Base-by-base conservation (phyloP, 2,329 filamentous ascomycete genomes). In the Colletotrichum caudatum region DNA sequence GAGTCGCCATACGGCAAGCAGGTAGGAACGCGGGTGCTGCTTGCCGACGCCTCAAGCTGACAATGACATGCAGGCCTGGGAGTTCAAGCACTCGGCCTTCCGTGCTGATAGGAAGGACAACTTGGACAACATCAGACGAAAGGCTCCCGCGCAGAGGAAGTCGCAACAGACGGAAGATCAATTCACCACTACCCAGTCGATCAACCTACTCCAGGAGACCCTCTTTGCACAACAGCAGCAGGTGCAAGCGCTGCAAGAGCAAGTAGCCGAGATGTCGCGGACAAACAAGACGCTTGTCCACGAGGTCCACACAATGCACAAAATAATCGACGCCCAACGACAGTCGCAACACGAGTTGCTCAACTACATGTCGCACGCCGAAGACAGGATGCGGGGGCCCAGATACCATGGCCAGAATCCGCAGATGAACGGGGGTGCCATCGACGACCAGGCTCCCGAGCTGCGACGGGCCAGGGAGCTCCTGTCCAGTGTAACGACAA, bases 1-100 rank as follows among this genome's bases (percentile, higher is more conserved):
- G 89, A 93, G 76, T 94, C 93, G 68, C 92, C 91, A 8, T 97
- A 97, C 77, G 94, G 94, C 23, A 86, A 91, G 73, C 93, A 93
- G 82, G 94, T 96, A 83, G 78, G 81, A 46, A 53, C 7, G 9
- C 26, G 66, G n/a, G 58, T 39, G 33, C 33, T 16, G 2, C n/a
- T 58, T 46, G 29, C 56, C 51, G 39, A n/a, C 16, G 37, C 44
- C 48, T 41, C 18, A 37, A 56, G 57, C 62, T 72, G 46, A 71
- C 26, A 26, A 35, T 29, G 18, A 6, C 5, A 26, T 33, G 5
- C 41, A 96, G 93, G 90, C 92, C 16, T 97, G 94, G 94, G 96
- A 99, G 80, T 99, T 99, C 80, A 97, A 96, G 80, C 96, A 99
- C 78, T 95, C 95, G 16, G 94, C 97, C 77, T 99, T 99, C 84